Base-by-base conservation (phyloP, 2,329 filamentous ascomycete species). In the Cercospora canescens region DNA sequence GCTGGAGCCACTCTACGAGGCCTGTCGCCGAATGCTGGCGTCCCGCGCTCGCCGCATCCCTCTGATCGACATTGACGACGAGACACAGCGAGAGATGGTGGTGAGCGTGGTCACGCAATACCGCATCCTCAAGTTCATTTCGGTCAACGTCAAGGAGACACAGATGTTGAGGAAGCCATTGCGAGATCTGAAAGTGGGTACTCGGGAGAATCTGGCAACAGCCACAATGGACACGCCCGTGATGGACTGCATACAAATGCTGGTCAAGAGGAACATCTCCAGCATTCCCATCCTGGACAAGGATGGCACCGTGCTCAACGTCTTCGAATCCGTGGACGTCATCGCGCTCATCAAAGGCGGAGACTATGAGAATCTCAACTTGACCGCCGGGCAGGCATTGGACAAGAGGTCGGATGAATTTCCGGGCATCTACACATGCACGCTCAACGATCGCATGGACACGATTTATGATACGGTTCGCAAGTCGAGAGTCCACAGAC, bases 101-200 rank as follows among this genome's bases (percentile, higher is more conserved):
- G 92, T 99, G 67, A 97, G 93, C 74, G 95, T 99, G 67, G 91
- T 99, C 66, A 99, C 95, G 0, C 95, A 99, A 79, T 99, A 99
- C 80, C 91, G 96, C 65, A 98, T 99, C 73, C 87, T 99, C 70
- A 99, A 99, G 78, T 99, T 99, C 78, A 96, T 99, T 68, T 94
- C 95, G 11, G 94, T 99, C 79, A 99, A 99, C 79, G 89, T 92
- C 45, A 89, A 90, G 73, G 91, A 96, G 76, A 97, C 94, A 4
- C 90, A 96, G 73, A 87, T 93, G 76, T 82, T 99, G 67, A 92
- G 92, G 76, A 97, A 96, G 81, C 90, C 93, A 9, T 84, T 99
- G 64, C 87, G 88, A 67, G 93, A 97, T 69, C 87, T 98, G 63
- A 88, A 88, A 28, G 84, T 99, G 8, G 96, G 95, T 60, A 94